Percentiles rank a stretch among this genome's conserved stretches.
phyloP scores from a whole-genome alignment of 805 yeast species.

The Cyberlindnera subsufficiens region DNA sequence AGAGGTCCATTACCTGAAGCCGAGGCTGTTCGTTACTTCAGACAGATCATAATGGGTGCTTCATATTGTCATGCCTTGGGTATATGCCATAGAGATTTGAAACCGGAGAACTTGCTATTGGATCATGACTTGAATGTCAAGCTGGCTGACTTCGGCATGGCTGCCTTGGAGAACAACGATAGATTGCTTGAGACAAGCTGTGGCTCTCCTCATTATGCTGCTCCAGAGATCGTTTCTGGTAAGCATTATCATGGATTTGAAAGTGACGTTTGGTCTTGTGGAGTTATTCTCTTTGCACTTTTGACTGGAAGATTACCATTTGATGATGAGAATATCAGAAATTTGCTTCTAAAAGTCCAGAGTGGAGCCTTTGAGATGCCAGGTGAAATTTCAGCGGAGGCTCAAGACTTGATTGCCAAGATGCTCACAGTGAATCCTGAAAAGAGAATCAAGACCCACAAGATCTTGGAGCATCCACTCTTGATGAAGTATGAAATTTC shows the following conservation, averaged over 20 bases:
- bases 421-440: conserved; percentile 70
- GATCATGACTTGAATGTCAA: conserved; percentile 65
- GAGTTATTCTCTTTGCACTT: conserved; percentile 73
- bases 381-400: conserved; percentile 51
- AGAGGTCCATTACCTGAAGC: conserved; percentile 64
- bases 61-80: conserved; percentile 78
- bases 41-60: conserved; percentile 73
- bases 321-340: conserved; percentile 76
- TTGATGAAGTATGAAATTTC: conserved; percentile 52
- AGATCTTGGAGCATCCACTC: conserved; percentile 72
- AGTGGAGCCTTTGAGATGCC: conserved; percentile 75
- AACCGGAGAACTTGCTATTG: conserved; percentile 71
- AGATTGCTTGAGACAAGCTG: conserved; percentile 73
- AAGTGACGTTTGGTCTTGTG: conserved; percentile 86
- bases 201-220: conserved; percentile 87
- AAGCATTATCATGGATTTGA: conserved; percentile 77
- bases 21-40: conserved; percentile 73
- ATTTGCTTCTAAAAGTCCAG: conserved; percentile 66
- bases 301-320: conserved; percentile 79
- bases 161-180: conserved; percentile 71
- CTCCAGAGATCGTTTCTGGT: conserved; percentile 82
- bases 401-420: conserved; percentile 56
- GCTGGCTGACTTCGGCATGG: conserved; percentile 88
- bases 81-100: conserved; percentile 76
- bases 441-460: conserved; percentile 61